Conservation (phyloP, 495 filamentous ascomycete species). For the Penicillium egyptiacum region DNA sequence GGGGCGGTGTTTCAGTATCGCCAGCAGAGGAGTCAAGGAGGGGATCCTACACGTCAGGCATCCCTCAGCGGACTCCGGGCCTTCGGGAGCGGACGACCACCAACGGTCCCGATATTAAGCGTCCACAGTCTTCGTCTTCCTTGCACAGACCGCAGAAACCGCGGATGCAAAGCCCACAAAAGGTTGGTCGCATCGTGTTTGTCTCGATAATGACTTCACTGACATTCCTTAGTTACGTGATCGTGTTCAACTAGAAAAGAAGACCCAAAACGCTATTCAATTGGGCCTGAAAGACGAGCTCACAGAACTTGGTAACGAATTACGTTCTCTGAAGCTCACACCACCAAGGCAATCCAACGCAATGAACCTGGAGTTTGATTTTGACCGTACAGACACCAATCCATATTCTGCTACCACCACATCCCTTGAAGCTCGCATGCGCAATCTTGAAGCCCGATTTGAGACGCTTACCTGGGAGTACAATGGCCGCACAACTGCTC, state of each 20-base stretch:
- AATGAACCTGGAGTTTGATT: slow-evolving; percentile 14
- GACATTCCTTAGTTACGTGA: slow-evolving; percentile 62
- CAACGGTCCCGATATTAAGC: slow-evolving; percentile 39
- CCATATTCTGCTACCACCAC: slow-evolving; percentile 23
- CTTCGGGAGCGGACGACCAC: slow-evolving; percentile 54
- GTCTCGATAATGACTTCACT: neutral
- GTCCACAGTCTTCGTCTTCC: slow-evolving; percentile 36
- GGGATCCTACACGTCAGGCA: slow-evolving; percentile 52
- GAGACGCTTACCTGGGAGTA: slow-evolving; percentile 62
- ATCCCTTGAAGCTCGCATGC: slow-evolving; percentile 57
- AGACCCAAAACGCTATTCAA: slow-evolving; percentile 66
- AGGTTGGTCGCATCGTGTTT: slow-evolving; percentile 40
- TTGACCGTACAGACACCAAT: slow-evolving; percentile 4
- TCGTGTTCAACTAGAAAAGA: slow-evolving; percentile 79
- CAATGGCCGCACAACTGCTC: slow-evolving; percentile 54
- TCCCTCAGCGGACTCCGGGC: slow-evolving; percentile 49
- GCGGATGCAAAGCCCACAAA: slow-evolving; percentile 86
- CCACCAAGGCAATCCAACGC: slow-evolving; percentile 27
- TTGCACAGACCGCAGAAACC: slow-evolving; percentile 60
- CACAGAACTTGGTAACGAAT: slow-evolving; percentile 77
- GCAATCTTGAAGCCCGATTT: slow-evolving; percentile 63
- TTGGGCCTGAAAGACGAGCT: slow-evolving; percentile 72
- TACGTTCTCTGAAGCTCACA: slow-evolving; percentile 58
- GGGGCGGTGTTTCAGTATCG: slow-evolving; percentile 41
- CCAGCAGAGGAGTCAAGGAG: slow-evolving; percentile 46